A percentile compares a stretch with the other conserved stretches of the same genome.
Evolutionary conservation across 1,284 basidiomycete genomes (phyloP).

Genomic region (Ustilago shanxiensis): DNA sequence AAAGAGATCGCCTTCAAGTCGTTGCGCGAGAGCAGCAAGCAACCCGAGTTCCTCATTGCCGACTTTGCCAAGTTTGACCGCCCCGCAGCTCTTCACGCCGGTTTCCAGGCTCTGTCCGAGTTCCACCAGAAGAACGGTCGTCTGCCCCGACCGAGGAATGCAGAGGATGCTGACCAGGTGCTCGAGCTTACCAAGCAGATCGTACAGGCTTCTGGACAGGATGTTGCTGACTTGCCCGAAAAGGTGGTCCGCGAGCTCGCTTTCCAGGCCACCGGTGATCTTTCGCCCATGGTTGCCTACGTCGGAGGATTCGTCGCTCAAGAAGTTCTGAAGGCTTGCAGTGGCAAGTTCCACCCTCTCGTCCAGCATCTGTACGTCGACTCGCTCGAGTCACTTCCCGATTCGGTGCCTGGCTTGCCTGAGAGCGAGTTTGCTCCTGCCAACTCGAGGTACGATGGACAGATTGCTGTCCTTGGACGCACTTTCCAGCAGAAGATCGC

Average conservation of each 20-base stretch:
- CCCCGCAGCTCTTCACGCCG: constrained; percentile 88
- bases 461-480: constrained; percentile 95
- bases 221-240: constrained; percentile 82
- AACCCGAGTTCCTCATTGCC: constrained; percentile 91
- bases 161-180: constrained; percentile 81
- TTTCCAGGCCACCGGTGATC: constrained; percentile 92
- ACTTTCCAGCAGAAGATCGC: constrained; percentile 92
- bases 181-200: constrained; percentile 84
- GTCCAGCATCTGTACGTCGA: constrained; percentile 97
- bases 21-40: constrained; percentile 83
- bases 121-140: constrained; percentile 80
- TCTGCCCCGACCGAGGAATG: constrained; percentile 86
- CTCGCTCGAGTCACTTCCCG: constrained; percentile 84
- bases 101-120: constrained; percentile 91
- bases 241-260: constrained; percentile 83
- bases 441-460: constrained; percentile 89
- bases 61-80: constrained; percentile 99
- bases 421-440: constrained; percentile 88
- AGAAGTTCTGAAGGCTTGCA: constrained; percentile 96
- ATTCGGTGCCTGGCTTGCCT: constrained; percentile 73
- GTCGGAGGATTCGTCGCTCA: constrained; percentile 98
- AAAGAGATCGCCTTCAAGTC: constrained; percentile 88
- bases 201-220: constrained; percentile 73
- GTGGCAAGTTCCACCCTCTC: constrained; percentile 98
- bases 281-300: constrained; percentile 92